A percentile compares a stretch with the other conserved stretches of the same genome.
phyloP scores from a whole-genome alignment of 768 basidiomycete genomes.

The Termitomyces sp. region DNA sequence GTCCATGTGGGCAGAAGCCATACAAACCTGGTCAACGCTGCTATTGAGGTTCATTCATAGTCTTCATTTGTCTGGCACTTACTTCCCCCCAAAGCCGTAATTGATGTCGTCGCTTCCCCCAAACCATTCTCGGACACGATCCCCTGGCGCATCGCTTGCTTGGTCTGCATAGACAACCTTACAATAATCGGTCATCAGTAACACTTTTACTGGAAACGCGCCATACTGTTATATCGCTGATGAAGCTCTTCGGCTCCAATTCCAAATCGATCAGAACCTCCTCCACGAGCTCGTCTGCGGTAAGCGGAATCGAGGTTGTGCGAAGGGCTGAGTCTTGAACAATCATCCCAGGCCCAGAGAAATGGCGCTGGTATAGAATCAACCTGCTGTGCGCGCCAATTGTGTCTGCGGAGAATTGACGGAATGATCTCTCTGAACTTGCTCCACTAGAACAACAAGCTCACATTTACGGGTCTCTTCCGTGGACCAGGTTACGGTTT shows the following conservation, averaged over 20 bases:
- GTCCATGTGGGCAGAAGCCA: constrained; percentile 3
- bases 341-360: neutral
- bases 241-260: neutral
- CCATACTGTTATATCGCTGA: neutral
- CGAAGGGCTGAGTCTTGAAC: neutral
- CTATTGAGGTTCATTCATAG: neutral
- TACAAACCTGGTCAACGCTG: neutral
- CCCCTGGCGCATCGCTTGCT: neutral
- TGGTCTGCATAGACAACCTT: constrained; percentile 1
- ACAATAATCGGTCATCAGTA: neutral
- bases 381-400: neutral
- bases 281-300: neutral
- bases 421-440: neutral
- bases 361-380: neutral
- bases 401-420: neutral
- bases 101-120: constrained; percentile 3
- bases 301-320: neutral
- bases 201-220: neutral
- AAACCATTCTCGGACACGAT: neutral
- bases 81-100: neutral
- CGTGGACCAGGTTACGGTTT: neutral
- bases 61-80: neutral
- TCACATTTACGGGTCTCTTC: neutral
- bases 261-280: neutral
- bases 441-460: neutral